phyloP scores from a whole-genome alignment of 495 filamentous ascomycete species.

The Neurospora discreta region DNA sequence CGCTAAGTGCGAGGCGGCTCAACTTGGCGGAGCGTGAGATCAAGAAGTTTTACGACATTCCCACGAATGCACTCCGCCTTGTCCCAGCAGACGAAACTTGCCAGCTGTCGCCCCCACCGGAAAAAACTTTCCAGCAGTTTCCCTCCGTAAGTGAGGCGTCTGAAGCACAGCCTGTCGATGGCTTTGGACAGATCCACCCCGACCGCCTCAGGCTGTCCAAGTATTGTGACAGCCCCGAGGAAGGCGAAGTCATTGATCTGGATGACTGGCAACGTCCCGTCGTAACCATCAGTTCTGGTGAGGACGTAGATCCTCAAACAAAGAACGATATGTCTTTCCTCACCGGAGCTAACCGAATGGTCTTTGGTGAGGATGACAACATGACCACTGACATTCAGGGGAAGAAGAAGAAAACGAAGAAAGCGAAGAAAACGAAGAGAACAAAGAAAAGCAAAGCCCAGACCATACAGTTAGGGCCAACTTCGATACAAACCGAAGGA shows the following conservation, averaged over 20 bases:
- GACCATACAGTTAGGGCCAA: background rate
- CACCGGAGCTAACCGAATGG: conserved; percentile 13
- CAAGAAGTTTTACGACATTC: background rate
- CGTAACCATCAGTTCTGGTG: background rate
- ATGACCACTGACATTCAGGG: background rate
- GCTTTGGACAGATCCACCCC: conserved; percentile 11
- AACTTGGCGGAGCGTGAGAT: conserved; percentile 16
- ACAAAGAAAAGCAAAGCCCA: background rate
- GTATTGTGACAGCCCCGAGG: background rate
- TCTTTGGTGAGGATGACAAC: background rate
- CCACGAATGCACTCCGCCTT: background rate
- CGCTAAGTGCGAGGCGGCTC: conserved; percentile 15
- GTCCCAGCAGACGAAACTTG: background rate
- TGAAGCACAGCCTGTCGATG: background rate
- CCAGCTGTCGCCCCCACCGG: background rate
- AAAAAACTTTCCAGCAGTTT: background rate
- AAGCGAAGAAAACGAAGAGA: background rate
- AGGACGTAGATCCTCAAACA: background rate
- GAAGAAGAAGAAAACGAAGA: background rate
- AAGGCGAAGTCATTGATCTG: background rate
- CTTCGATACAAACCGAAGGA: background rate
- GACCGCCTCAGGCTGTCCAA: conserved; percentile 8
- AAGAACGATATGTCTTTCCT: conserved; percentile 3
- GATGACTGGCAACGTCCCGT: background rate
- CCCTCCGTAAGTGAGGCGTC: background rate